Percentiles rank a stretch among this genome's conserved stretches.
Conservation (phyloP, 2,329 filamentous ascomycete genomes). For the Geosmithia morbida region DNA sequence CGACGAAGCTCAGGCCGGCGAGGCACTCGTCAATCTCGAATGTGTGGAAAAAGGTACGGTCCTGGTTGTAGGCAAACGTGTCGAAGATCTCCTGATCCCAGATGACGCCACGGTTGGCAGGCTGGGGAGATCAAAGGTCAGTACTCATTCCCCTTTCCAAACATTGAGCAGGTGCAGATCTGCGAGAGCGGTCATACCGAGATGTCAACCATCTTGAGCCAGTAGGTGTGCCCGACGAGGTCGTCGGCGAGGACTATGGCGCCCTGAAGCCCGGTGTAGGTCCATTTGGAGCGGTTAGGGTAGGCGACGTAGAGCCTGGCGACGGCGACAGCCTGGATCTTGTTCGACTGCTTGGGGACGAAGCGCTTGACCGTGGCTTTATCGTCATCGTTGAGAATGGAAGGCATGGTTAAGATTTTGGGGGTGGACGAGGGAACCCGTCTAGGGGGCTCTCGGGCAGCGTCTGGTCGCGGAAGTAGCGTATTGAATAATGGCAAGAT, state of each 20-base stretch:
- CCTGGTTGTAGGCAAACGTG: slow-evolving; percentile 86
- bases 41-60: slow-evolving; percentile 93
- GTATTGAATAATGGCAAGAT: no score
- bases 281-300: slow-evolving; percentile 78
- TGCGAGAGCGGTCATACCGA: slow-evolving; percentile 43
- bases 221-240: slow-evolving; percentile 87
- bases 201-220: slow-evolving; percentile 94
- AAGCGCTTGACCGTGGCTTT: slow-evolving; percentile 92
- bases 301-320: slow-evolving; percentile 88
- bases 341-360: slow-evolving; percentile 88
- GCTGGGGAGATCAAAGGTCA: slow-evolving; percentile 26
- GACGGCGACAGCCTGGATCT: slow-evolving; percentile 91
- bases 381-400: slow-evolving; percentile 76
- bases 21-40: slow-evolving; percentile 92
- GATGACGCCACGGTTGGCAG: slow-evolving; percentile 69
- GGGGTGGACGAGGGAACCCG: background rate
- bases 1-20: slow-evolving; percentile 80
- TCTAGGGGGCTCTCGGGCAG: no score
- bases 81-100: slow-evolving; percentile 99
- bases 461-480: no score
- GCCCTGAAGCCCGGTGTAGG: slow-evolving; percentile 83
- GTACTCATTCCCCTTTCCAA: background rate
- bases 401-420: slow-evolving; percentile 31
- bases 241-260: slow-evolving; percentile 88
- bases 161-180: background rate